Conservation (phyloP, 139 green algal species). For the Micractinium sp. region DNA sequence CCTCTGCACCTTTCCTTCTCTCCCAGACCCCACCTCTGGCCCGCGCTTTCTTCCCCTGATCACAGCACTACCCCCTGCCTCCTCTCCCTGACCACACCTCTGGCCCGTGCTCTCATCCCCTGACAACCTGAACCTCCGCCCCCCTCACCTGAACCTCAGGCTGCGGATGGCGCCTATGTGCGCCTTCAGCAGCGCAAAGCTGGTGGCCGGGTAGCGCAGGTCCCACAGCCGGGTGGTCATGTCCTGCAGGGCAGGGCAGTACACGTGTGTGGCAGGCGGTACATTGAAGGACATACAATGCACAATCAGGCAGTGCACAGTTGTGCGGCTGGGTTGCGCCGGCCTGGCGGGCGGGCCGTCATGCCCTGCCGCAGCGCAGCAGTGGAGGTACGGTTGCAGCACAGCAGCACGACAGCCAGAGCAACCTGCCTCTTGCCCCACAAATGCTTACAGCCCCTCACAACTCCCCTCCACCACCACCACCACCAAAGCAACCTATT, state of each 20-base stretch:
- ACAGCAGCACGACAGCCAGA: not conserved
- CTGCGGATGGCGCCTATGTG: conserved; percentile 76
- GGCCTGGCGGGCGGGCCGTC: conserved; percentile 81
- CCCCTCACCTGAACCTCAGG: not conserved
- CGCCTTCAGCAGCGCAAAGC: conserved; percentile 63
- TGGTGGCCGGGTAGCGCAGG: conserved; percentile 53
- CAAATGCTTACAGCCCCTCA: too few relatives aligned
- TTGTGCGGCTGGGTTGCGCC: conserved; percentile 50
- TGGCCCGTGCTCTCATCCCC: not conserved
- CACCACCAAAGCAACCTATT: too few relatives aligned
- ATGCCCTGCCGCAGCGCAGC: conserved; percentile 65
- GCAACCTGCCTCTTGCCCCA: too few relatives aligned
- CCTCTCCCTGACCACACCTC: not conserved
- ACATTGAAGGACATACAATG: not conserved
- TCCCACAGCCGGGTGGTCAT: conserved; percentile 86
- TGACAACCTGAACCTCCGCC: not conserved
- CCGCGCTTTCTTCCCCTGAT: too few relatives aligned
- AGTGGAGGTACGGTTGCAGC: not conserved
- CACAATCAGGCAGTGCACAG: conserved; percentile 33
- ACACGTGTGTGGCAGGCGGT: not conserved
- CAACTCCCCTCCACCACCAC: too few relatives aligned
- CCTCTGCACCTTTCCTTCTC: too few relatives aligned
- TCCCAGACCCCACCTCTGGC: too few relatives aligned
- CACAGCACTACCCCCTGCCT: too few relatives aligned
- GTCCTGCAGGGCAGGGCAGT: conserved; percentile 67